Base-by-base conservation (phyloP, 331 rosid species). In the Quercus lobata region DNA sequence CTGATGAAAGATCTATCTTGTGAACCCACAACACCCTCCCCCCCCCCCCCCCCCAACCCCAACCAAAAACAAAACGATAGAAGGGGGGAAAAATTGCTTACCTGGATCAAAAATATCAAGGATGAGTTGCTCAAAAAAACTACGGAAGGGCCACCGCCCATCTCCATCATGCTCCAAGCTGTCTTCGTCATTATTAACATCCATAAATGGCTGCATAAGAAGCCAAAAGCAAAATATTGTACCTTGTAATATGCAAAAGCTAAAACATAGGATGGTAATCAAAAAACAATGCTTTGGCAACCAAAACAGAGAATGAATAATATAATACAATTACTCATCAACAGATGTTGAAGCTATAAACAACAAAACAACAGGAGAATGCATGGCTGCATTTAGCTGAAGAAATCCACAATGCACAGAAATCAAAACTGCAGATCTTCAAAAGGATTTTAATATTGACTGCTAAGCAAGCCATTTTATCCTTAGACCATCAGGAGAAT, bases 31-130 rank as follows among this genome's bases (percentile, higher is more conserved):
- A 54, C 41, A 22, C 46, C 75, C 5, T 10, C 27, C 32, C 29
- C 8, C 30, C 9, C 1, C 18, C 21, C 8, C 1, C 27, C 16
- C 15, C 53, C 17, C 54, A 17, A 14, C 12, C 14, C 54, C 54
- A 11, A 49, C 4, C 54, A 49, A 49, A 12, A 49, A 49, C 54
- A 49, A 49, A 12, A 49, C 5, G 54, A 19, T 22, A 58, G 57
- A 37, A 58, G 55, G 70, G 65, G 41, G 16, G 72, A 46, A 18
- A 66, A 66, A 77, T 80, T 9, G 72, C 82, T 87, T 88, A 95
- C 99, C 95, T 83, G 97, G 92, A 89, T 93, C 97, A 81, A 95
- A 95, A 93, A 95, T 91, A 81, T 93, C 99, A 76, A 93, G 81
- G 76, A 95, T 87, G 77, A 95, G 93, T 81, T 93, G 98, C 84